Base-by-base conservation (phyloP, 2,329 filamentous ascomycete species). In the Diaporthe sp. region DNA sequence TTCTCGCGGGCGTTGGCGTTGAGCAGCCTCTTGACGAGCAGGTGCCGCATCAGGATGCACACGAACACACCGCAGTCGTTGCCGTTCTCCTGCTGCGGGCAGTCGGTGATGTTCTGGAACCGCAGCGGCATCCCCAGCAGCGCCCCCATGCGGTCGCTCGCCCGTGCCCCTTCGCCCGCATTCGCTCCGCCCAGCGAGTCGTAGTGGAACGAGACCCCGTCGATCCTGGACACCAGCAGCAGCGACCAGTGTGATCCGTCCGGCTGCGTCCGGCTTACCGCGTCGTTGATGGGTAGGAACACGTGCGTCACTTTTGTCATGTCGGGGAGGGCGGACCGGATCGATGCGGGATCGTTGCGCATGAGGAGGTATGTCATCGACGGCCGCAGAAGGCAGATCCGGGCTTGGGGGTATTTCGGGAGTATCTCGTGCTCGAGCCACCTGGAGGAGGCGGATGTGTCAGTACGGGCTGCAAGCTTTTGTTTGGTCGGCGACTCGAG, bases 51-150 rank as follows among this genome's bases (percentile, higher is more conserved):
- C 76, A 96, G 89, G 77, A 98, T 90, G 83, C 97, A 98, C 4
- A 99, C 97, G 82, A 96, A 98, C 0, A 99, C 95, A 25, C 97
- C 97, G 79, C 97, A 99, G 84, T 99, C 97, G 81, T 91, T 96
- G 35, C 94, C 92, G 78, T 98, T 98, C 78, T 96, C 93, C 83
- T 99, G 97, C 80, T 97, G 94, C 0, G 97, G 97, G 13, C 92
- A 93, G 81, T 98, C 96, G 0, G 93, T 88, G 72, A 99, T 88
- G 82, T 96, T 92, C 80, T 96, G 90, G 81, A 97, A 98, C 28
- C 92, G 88, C 25, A 97, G 85, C 7, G 87, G 87, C 74, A 90
- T 89, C 45, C 89, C 87, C 0, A 98, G 88, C 40, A 98, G 85
- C 42, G 87, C 85, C 35, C 90, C 88, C 57, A 99, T 87, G 79